Base-by-base conservation (phyloP, 31 red algal species). In the Asparagopsis taxiformis region DNA sequence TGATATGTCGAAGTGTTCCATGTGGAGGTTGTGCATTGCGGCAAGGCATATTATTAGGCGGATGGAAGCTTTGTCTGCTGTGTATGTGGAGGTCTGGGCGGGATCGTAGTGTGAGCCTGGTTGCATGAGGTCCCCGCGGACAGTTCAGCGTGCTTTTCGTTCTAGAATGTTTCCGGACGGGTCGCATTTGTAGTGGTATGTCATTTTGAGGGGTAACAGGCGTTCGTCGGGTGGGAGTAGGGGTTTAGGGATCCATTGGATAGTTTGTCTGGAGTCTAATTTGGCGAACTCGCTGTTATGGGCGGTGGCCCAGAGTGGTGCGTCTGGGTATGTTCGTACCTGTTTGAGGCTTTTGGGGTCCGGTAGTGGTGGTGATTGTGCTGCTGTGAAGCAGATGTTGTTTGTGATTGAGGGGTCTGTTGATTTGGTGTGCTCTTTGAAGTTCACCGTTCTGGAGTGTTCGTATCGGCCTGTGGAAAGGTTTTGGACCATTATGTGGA, bases 71-170 rank as follows among this genome's bases (percentile, higher is more conserved):
- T 56, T 72, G 13, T 67, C 61, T 0, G 61, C 48, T 23, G 55
- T 67, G 26, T 56, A 79, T 21, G 59, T 51, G n/a, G 49, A 56
- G 1, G 30, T 79, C 17, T 79, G 39, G 30, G 65, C 2, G 33
- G 61, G 75, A 36, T 68, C 61, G 28, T 56, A 79, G 16, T 66
- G 75, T 16, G 41, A 25, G 7, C 49, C 29, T 13, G 75, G 41
- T 55, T 43, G 20, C 60, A 79, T 79, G 15, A 55, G 16, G 51
- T 79, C 61, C 2, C 74, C 1, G 8, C 74, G 36, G 1, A 78
- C 26, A 22, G 57, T 16, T 21, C 74, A 78, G 17, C 75, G 38
- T 15, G 75, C 60, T 67, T 79, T 79, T 20, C 61, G 28, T 0
- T 49, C 38, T 28, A 21, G 25, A 15, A 70, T 70, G 5, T 3